Conservation (phyloP, 2,329 filamentous ascomycete species). For the Colletotrichum camelliae region DNA sequence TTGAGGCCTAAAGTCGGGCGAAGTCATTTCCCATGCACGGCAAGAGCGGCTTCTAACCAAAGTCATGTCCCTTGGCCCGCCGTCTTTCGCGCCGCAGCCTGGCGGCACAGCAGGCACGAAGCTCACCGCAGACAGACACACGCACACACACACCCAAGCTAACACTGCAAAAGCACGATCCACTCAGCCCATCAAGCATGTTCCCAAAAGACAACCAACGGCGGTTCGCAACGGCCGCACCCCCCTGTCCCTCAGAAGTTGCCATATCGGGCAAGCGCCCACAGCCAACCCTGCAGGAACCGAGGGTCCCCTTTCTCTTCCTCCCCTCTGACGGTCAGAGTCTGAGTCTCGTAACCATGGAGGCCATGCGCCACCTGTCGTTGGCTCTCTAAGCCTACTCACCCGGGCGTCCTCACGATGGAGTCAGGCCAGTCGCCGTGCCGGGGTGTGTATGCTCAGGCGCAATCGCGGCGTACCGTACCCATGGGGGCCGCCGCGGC, state of each 20-base stretch:
- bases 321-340: neutral
- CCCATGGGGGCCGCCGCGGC: neutral
- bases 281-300: neutral
- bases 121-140: neutral
- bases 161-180: neutral
- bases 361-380: neutral
- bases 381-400: neutral
- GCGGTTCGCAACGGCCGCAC: neutral
- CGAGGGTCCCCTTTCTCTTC: neutral
- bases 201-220: neutral
- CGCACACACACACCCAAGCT: neutral
- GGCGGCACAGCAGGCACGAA: slow-evolving; percentile 11
- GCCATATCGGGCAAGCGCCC: slow-evolving; percentile 17
- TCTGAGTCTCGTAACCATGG: neutral
- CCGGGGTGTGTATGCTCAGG: neutral
- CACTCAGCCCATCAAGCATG: neutral
- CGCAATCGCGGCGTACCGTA: neutral
- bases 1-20: neutral
- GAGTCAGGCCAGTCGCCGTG: neutral
- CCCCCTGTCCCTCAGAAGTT: neutral
- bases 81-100: neutral
- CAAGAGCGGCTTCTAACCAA: neutral
- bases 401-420: slow-evolving; percentile 6
- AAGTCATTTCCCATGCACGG: slow-evolving; percentile 13
- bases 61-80: neutral